Evolutionary conservation across 305 asterid genomes (phyloP).

Genomic region (Fraxinus platypoda): DNA sequence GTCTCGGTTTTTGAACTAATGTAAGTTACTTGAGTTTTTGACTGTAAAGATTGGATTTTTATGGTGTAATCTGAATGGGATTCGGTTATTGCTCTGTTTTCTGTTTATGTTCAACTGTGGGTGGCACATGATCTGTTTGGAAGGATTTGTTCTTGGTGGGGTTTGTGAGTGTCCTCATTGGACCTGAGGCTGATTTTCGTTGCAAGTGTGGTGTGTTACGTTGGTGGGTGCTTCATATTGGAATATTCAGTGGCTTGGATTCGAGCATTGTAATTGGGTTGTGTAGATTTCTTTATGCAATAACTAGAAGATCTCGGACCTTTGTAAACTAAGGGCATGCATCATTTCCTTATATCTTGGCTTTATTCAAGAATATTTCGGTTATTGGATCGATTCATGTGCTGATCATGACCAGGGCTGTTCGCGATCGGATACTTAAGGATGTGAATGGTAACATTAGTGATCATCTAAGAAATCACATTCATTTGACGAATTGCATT

Average conservation of each 20-base stretch:
- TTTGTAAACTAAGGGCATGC: constrained; percentile 37
- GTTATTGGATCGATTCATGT: constrained; percentile 35
- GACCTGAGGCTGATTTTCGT: not conserved
- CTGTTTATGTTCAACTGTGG: not conserved
- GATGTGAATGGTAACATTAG: constrained; percentile 82
- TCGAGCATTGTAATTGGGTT: constrained; percentile 5
- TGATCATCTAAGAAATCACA: constrained; percentile 87
- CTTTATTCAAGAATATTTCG: constrained; percentile 28
- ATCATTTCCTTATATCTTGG: constrained; percentile 34
- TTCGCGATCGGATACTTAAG: constrained; percentile 81
- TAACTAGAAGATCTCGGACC: constrained; percentile 32
- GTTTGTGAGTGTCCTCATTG: not conserved
- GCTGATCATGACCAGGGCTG: constrained; percentile 88
- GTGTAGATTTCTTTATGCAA: not conserved
- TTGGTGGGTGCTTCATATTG: not conserved
- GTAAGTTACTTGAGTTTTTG: constrained; percentile 15
- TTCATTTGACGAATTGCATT: constrained; percentile 95
- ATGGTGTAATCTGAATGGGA: constrained; percentile 17
- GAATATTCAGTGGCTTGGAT: constrained; percentile 24
- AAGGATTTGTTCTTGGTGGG: not conserved
- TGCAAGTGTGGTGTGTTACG: not conserved
- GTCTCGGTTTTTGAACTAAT: constrained; percentile 11
- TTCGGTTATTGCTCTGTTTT: constrained; percentile 26
- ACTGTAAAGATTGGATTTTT: constrained; percentile 18
- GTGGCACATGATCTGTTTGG: not conserved